phyloP scores from a whole-genome alignment of 2,329 filamentous ascomycete genomes.

The Monosporascus sp. region DNA sequence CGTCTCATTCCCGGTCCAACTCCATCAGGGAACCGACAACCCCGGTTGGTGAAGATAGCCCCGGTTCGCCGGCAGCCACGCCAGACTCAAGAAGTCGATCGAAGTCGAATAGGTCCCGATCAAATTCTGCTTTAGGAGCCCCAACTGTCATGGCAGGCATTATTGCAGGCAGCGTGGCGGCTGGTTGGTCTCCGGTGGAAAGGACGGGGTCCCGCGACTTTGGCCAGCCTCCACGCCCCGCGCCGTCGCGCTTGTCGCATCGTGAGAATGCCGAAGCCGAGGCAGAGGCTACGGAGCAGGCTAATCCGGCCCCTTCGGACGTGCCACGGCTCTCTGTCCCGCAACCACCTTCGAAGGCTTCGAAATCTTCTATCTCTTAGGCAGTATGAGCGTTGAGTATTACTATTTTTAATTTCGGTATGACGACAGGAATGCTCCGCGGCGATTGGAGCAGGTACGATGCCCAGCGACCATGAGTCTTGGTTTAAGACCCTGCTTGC shows the following conservation, averaged over 20 bases:
- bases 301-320: slow-evolving; percentile 16
- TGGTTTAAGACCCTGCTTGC: background rate
- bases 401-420: slow-evolving; percentile 10
- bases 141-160: slow-evolving; percentile 80
- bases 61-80: slow-evolving; percentile 42
- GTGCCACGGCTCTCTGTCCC: slow-evolving; percentile 25
- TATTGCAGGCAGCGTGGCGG: slow-evolving; percentile 69
- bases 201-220: slow-evolving; percentile 32
- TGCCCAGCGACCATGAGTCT: too few relatives aligned
- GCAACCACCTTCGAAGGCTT: slow-evolving; percentile 24
- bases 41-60: slow-evolving; percentile 53
- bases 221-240: slow-evolving; percentile 25
- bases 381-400: slow-evolving; percentile 19
- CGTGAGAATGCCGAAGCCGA: slow-evolving; percentile 22
- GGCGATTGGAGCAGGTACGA: background rate
- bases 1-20: slow-evolving; percentile 59
- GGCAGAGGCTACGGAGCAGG: slow-evolving; percentile 30
- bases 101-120: slow-evolving; percentile 59
- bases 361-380: slow-evolving; percentile 26
- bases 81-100: slow-evolving; percentile 60
- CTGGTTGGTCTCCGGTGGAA: slow-evolving; percentile 70
- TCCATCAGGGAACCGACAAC: slow-evolving; percentile 57
- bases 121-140: slow-evolving; percentile 67
- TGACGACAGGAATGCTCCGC: background rate
- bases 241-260: slow-evolving; percentile 23